Evolutionary conservation across 345 rosid species (phyloP), one percentile per base, ranked within the genome.

Genomic region (Clausena lansium): DNA sequence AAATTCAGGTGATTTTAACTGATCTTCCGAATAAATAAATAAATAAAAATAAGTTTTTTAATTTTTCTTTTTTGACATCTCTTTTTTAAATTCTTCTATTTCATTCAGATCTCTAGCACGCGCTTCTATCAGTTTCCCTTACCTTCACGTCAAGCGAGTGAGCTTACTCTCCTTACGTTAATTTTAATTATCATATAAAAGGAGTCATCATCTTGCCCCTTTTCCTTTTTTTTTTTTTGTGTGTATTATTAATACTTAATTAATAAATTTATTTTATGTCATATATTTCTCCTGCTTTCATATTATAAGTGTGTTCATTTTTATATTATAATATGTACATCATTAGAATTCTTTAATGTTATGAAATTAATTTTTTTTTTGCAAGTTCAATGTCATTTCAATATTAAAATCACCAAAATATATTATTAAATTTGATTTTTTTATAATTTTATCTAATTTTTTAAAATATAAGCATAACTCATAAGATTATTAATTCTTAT

Each of bases 1-100:
- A 79, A 82, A 20, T 64, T 83, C 85, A 79, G 83, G 85, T 83
- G 85, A 79, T 70, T 79, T 45, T 25, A 36, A 54, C 57, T 39
- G 22, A 13, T 63, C 70, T 74, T 50, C 60, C 1, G 2, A 15
- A 39, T 39, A 11, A 11, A 47, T 3, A 13, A 11, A 47, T 15
- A 15, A 27, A 50, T 35, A 9, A 47, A 17, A 7, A 2, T 2
- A 32, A 3, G 14, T 52, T 35, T 67, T n/a, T 24, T 58, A 27
- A n/a, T 47, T 45, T 19, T 73, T 50, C 25, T 74, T 65, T 70
- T 67, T 15, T 52, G 22, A 52, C 22, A 17, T 17, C 17, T 52
- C 57, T 45, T 17, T 17, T 52, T 19, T 52, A 52, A 52, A 20
- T 52, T 17, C n/a, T 17, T 52, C 57, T 17, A 17, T 52, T 52